Percentiles rank a stretch among this genome's conserved stretches.
Evolutionary conservation across 352 stramenopile genomes (phyloP).

Genomic region (Phytophthora citrophthora): DNA sequence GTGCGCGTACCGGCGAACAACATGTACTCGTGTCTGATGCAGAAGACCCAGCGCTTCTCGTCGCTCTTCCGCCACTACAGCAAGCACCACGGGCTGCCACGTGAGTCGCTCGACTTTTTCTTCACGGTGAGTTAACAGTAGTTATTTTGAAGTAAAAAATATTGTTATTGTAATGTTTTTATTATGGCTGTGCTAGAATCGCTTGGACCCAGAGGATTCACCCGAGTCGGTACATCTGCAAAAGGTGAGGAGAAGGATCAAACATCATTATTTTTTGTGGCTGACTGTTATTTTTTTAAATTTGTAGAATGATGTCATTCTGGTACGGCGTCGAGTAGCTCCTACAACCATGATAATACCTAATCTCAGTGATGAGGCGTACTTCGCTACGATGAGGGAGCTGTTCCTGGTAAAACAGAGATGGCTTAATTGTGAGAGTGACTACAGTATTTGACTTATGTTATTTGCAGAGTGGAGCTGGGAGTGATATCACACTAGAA

Average conservation of each 20-base stretch:
- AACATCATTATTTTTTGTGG: conserved; percentile 3
- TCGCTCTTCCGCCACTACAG: conserved; percentile 98
- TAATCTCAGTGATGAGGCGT: conserved; percentile 68
- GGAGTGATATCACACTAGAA: conserved; percentile 76
- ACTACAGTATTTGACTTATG: not conserved
- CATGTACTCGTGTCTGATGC: conserved; percentile 96
- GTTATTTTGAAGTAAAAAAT: too few relatives aligned
- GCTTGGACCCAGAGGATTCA: conserved; percentile 81
- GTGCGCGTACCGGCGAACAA: conserved; percentile 87
- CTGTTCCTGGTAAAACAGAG: conserved; percentile 54
- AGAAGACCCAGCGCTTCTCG: conserved; percentile 98
- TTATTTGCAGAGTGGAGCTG: conserved; percentile 55
- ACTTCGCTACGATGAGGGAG: conserved; percentile 81
- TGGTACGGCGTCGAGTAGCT: conserved; percentile 65
- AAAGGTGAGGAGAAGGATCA: conserved; percentile 47
- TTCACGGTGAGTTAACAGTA: conserved; percentile 80
- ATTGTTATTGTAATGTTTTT: not conserved
- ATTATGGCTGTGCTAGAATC: conserved; percentile 47
- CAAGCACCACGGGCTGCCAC: conserved; percentile 97
- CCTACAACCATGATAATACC: conserved; percentile 50
- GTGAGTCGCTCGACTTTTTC: conserved; percentile 98
- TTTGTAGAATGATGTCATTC: conserved; percentile 84
- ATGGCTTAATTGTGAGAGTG: not conserved
- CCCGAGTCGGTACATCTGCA: conserved; percentile 87
- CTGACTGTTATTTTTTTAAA: conserved; percentile 4